Percentiles rank a stretch among this genome's conserved stretches.
Conservation (phyloP, 192 early-diverging fungal species). For the Lobosporangium transversale region DNA sequence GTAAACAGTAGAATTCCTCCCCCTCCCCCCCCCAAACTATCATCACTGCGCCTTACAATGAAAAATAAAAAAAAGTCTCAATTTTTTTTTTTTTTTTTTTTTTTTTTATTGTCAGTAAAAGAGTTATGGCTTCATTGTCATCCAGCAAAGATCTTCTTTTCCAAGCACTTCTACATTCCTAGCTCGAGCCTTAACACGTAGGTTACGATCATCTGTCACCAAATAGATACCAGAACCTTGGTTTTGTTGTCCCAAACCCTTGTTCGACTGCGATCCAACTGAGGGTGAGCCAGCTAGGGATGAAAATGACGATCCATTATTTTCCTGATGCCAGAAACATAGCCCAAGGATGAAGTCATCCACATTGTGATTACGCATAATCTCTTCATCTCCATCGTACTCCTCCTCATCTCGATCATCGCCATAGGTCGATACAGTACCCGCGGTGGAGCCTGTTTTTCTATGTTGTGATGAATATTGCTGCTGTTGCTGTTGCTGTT, state of each 20-base stretch:
- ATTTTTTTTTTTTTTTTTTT: not conserved
- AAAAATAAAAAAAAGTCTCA: not conserved
- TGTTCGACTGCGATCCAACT: not conserved
- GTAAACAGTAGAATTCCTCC: not conserved
- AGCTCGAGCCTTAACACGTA: constrained; percentile 66
- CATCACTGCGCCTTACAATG: not conserved
- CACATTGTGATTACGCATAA: constrained; percentile 63
- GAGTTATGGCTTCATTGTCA: constrained; percentile 6
- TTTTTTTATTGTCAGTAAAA: not conserved
- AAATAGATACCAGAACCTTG: constrained; percentile 28
- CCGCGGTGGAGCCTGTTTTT: constrained; percentile 17
- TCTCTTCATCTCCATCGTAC: constrained; percentile 56
- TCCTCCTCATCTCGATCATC: constrained; percentile 33
- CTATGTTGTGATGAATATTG: constrained; percentile 10
- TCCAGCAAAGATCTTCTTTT: constrained; percentile 42
- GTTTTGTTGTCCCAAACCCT: not conserved
- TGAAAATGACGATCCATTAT: constrained; percentile 1
- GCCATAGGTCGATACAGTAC: not conserved
- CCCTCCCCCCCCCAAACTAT: too few species aligned
- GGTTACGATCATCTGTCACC: constrained; percentile 68
- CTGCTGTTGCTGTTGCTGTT: too few species aligned
- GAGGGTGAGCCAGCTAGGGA: not conserved
- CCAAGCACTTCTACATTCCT: constrained; percentile 59
- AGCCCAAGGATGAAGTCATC: constrained; percentile 66
- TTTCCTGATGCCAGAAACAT: constrained; percentile 62